Conservation (phyloP, 495 filamentous ascomycete genomes). For the Aspergillus sclerotiicarbonarius region DNA sequence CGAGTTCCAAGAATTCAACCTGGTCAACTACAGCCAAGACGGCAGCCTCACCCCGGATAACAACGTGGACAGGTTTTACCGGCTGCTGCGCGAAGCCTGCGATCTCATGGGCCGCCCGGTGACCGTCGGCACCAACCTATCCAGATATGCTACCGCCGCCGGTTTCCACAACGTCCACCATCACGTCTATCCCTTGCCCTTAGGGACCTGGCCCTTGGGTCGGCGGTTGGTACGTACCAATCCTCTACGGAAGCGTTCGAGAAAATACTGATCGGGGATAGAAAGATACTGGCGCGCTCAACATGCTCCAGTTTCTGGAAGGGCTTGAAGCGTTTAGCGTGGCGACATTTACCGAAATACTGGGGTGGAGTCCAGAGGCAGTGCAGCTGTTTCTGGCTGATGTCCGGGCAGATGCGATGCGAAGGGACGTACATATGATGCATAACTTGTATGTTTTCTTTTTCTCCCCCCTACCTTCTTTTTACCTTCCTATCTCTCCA, state of each 20-base stretch:
- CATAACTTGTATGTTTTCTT: constrained; percentile 14
- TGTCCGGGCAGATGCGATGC: constrained; percentile 2
- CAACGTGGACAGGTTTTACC: constrained; percentile 7
- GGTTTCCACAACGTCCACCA: constrained; percentile 10
- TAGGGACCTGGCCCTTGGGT: constrained; percentile 11
- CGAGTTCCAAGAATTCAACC: constrained; percentile 12
- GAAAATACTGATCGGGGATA: not conserved
- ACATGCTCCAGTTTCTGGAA: constrained; percentile 12
- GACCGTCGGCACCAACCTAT: not conserved
- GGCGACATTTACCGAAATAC: constrained; percentile 8
- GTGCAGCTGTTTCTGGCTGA: constrained; percentile 6
- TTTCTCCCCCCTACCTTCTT: no score
- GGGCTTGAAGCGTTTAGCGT: constrained; percentile 11
- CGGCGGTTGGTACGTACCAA: constrained; percentile 6
- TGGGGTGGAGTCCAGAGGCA: constrained; percentile 9
- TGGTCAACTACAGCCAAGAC: constrained; percentile 3
- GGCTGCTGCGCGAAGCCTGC: constrained; percentile 6
- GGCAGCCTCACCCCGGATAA: not conserved
- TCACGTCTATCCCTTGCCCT: not conserved
- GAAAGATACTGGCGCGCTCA: constrained; percentile 6
- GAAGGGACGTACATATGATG: constrained; percentile 14
- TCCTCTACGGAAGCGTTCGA: not conserved
- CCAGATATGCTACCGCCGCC: not conserved
- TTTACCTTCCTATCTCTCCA: no score
- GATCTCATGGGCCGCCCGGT: constrained; percentile 3